phyloP scores from a whole-genome alignment of 441 rosid species.

The Iberis amara region DNA sequence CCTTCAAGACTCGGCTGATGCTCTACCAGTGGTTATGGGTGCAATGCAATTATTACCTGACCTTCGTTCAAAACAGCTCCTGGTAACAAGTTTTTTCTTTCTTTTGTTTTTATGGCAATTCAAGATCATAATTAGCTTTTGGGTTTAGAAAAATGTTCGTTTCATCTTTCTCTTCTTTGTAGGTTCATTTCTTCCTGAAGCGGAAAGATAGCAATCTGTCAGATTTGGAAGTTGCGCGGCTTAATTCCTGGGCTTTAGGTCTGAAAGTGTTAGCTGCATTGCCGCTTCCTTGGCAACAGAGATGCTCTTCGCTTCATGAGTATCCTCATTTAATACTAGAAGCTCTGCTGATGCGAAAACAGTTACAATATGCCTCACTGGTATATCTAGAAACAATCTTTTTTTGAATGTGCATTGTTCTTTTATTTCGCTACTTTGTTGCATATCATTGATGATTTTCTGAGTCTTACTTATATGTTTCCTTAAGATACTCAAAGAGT shows the following conservation, averaged over 20 bases:
- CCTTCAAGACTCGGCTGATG: slow-evolving; percentile 87
- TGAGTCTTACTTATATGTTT: slow-evolving; percentile 30
- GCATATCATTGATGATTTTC: slow-evolving; percentile 21
- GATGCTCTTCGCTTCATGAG: slow-evolving; percentile 95
- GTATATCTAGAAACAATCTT: slow-evolving; percentile 36
- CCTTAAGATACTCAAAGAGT: slow-evolving; percentile 84
- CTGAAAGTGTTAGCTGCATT: slow-evolving; percentile 92
- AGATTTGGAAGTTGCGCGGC: slow-evolving; percentile 72
- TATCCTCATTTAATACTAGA: slow-evolving; percentile 89
- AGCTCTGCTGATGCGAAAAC: slow-evolving; percentile 97
- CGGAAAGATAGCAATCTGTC: slow-evolving; percentile 85
- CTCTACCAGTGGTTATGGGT: slow-evolving; percentile 94
- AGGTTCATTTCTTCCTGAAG: slow-evolving; percentile 97
- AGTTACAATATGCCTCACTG: slow-evolving; percentile 83
- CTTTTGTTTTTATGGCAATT: slow-evolving; percentile 19
- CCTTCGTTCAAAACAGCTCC: slow-evolving; percentile 95
- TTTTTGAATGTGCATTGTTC: slow-evolving; percentile 1
- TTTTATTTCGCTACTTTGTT: slow-evolving; percentile 24
- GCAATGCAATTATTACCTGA: slow-evolving; percentile 97
- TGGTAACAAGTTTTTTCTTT: slow-evolving; percentile 42
- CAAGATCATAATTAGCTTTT: slow-evolving; percentile 6
- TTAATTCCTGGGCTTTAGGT: slow-evolving; percentile 98
- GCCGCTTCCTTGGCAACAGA: slow-evolving; percentile 99
- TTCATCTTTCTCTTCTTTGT: slow-evolving; percentile 29
- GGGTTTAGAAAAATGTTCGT: slow-evolving; percentile 10